These are phyloP conservation scores for Claviceps fusiformis DNA, from an alignment of 2,329 filamentous ascomycete genomes.

Conservation along the genomic window DNA sequence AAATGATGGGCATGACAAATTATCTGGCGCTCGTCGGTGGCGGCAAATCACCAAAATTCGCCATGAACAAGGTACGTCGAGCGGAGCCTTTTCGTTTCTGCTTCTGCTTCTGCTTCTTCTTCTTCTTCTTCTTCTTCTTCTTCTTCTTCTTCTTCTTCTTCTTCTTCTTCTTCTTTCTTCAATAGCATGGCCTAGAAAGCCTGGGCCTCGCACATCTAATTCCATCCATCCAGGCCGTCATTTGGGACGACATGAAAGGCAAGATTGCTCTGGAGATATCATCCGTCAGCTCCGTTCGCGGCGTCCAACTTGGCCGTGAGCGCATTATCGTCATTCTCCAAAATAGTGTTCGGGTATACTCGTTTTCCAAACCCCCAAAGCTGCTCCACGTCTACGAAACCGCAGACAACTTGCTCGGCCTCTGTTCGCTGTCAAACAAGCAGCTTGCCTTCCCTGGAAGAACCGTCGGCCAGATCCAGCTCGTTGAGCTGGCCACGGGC, in stretches of 20 bases:
- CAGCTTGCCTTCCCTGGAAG: constrained; percentile 77
- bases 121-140: no score
- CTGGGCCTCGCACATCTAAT: neutral
- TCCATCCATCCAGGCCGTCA: constrained; percentile 44
- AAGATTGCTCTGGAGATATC: constrained; percentile 64
- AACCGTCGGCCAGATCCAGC: constrained; percentile 74
- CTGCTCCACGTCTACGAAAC: constrained; percentile 71
- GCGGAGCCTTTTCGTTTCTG: neutral
- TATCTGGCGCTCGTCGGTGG: constrained; percentile 85
- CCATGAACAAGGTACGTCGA: constrained; percentile 60
- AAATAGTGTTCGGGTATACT: constrained; percentile 70
- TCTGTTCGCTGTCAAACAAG: constrained; percentile 64
- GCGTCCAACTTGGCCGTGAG: constrained; percentile 61
- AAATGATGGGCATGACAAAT: constrained; percentile 79
- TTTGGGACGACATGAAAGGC: constrained; percentile 81
- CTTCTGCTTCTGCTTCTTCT: no score
- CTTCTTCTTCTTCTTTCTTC: no score
- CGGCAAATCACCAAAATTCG: constrained; percentile 71
- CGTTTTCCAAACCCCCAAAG: constrained; percentile 58
- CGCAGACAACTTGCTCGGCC: constrained; percentile 65
- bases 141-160: no score
- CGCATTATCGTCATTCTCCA: constrained; percentile 70
- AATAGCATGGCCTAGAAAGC: neutral
- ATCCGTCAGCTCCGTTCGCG: constrained; percentile 65
- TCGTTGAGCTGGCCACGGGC: constrained; percentile 63